Evolutionary conservation across 495 filamentous ascomycete genomes (phyloP).

Genomic region (Hypoxylon subgilvum): DNA sequence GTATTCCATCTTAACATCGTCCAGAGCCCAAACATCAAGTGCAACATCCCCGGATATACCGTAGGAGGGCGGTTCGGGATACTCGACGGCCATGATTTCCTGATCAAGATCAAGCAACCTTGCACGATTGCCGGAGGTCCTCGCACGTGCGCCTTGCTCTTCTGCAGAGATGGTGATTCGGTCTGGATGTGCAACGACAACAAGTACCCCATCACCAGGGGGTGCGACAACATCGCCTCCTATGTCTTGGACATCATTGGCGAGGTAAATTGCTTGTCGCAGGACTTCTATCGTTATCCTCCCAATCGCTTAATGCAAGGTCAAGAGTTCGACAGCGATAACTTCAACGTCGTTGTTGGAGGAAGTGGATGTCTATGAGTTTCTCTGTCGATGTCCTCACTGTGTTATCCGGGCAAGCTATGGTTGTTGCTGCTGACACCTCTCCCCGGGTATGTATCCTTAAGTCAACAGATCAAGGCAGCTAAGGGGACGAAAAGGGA

Average conservation of each 20-base stretch:
- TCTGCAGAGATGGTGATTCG: background rate
- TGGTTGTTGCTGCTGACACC: no score
- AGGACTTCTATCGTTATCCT: no score
- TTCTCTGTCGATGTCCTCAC: no score
- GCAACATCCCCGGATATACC: conserved; percentile 2
- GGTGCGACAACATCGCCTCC: conserved; percentile 5
- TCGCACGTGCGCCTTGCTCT: conserved; percentile 20
- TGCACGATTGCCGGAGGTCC: conserved; percentile 16
- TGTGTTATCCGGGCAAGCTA: no score
- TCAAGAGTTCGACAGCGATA: conserved; percentile 12
- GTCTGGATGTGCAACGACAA: conserved; percentile 33
- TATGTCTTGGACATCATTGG: conserved; percentile 17
- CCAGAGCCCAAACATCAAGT: conserved; percentile 1
- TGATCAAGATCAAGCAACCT: conserved; percentile 7
- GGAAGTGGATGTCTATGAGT: background rate
- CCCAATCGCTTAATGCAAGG: background rate
- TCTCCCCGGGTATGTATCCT: no score
- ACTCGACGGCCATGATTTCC: conserved; percentile 11
- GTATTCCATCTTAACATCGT: background rate
- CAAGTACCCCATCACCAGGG: background rate
- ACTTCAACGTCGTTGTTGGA: conserved; percentile 20
- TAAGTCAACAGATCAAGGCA: no score
- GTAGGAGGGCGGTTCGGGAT: background rate
- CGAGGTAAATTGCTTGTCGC: background rate
- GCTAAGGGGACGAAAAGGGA: no score